phyloP scores from a whole-genome alignment of 208 protist species.

The Acanthamoeba culbertsoni region DNA sequence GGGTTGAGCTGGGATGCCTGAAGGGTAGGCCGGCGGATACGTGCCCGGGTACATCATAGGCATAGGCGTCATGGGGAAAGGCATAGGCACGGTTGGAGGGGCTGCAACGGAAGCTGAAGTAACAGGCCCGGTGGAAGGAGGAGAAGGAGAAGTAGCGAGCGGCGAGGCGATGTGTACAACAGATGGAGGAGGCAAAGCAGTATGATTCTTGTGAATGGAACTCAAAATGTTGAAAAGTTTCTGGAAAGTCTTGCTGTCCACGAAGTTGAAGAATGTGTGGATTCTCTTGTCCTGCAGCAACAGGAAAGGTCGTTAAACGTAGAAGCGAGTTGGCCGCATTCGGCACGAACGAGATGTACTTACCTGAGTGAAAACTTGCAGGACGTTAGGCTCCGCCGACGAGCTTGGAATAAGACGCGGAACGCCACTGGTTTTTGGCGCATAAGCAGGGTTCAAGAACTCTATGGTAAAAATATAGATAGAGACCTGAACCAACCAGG shows the following conservation, averaged over 20 bases:
- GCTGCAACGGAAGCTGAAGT: not conserved
- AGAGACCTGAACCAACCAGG: too few species aligned
- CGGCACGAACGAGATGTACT: not conserved
- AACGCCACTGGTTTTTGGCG: not conserved
- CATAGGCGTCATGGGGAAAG: not conserved
- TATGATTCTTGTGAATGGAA: not conserved
- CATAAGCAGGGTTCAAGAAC: not conserved
- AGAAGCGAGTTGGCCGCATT: not conserved
- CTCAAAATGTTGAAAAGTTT: not conserved
- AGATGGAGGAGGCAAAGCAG: not conserved
- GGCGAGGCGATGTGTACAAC: not conserved
- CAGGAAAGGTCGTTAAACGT: not conserved
- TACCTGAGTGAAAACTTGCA: constrained; percentile 12
- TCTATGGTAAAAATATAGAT: not conserved
- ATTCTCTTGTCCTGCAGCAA: not conserved
- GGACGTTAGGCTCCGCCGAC: not conserved
- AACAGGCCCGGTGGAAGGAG: not conserved
- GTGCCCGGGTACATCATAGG: not conserved
- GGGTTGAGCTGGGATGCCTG: not conserved
- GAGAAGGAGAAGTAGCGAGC: not conserved
- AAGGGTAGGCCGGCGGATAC: not conserved
- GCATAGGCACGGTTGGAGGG: not conserved
- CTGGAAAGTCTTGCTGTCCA: not conserved
- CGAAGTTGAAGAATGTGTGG: constrained; percentile 20
- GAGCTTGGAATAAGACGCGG: not conserved